These are phyloP conservation scores for Cyberlindnera mississippiensis DNA, from an alignment of 805 yeast genomes.

Conservation along the genomic window DNA sequence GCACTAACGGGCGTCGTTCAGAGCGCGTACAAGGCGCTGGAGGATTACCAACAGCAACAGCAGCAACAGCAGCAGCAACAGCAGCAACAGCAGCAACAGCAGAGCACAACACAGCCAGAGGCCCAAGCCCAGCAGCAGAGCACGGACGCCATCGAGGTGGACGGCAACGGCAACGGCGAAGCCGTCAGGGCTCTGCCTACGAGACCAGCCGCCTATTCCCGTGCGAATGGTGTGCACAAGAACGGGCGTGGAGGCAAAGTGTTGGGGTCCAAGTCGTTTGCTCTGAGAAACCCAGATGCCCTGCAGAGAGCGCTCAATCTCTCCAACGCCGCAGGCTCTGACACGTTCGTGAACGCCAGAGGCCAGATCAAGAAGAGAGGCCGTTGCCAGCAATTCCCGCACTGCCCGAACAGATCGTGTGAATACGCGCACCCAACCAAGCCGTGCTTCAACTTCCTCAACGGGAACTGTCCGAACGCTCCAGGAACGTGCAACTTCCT, in stretches of 20 bases:
- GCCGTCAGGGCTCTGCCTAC: conserved; percentile 14
- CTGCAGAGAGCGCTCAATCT: conserved; percentile 38
- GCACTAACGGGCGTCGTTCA: conserved; percentile 56
- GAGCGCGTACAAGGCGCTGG: conserved; percentile 54
- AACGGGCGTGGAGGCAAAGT: conserved; percentile 14
- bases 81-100: conserved; percentile 19
- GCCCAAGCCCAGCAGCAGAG: conserved; percentile 3
- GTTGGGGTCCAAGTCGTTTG: conserved; percentile 19
- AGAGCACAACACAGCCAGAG: conserved; percentile 6
- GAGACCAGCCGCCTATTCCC: conserved; percentile 16
- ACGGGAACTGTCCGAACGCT: conserved; percentile 60
- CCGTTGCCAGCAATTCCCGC: conserved; percentile 69
- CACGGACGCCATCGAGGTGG: conserved; percentile 4
- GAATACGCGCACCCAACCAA: conserved; percentile 77
- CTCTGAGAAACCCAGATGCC: conserved; percentile 29
- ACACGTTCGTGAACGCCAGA: conserved; percentile 24
- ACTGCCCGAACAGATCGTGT: conserved; percentile 67
- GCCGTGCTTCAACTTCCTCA: conserved; percentile 66
- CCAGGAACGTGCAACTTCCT: conserved; percentile 80
- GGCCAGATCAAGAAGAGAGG: conserved; percentile 50
- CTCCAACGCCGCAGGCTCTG: conserved; percentile 29
- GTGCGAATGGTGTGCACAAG: conserved; percentile 7
- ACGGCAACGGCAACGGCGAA: neutral
- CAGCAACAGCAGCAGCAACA: conserved; percentile 14
- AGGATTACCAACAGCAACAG: conserved; percentile 27